Percentiles rank a stretch among this genome's conserved stretches.
Evolutionary conservation across 2,329 filamentous ascomycete genomes (phyloP).

Genomic region (Alternaria consortialis): DNA sequence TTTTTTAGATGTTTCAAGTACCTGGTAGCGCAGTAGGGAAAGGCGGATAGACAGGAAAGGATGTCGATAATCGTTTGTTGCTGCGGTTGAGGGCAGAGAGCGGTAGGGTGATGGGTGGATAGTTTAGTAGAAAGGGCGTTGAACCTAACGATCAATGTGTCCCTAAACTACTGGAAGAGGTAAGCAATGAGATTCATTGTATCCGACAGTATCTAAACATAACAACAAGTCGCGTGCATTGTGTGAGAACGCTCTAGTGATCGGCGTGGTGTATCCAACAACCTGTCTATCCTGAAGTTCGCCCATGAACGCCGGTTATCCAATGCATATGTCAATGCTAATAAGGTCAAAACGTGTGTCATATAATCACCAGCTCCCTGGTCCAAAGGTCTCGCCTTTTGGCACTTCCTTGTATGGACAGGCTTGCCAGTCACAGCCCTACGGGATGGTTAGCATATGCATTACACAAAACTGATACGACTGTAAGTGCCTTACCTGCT

Average conservation of each 20-base stretch:
- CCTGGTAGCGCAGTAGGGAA: no score
- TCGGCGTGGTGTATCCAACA: background rate
- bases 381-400: constrained; percentile 47
- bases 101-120: background rate
- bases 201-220: background rate
- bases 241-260: background rate
- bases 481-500: constrained; percentile 58
- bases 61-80: background rate
- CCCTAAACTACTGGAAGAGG: background rate
- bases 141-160: background rate
- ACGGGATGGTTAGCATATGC: constrained; percentile 14
- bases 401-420: constrained; percentile 73
- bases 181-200: background rate
- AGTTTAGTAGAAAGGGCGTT: background rate
- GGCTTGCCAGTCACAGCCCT: constrained; percentile 84
- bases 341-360: background rate
- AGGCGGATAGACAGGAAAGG: no score
- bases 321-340: background rate
- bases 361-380: constrained; percentile 35
- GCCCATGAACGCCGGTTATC: background rate
- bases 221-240: background rate
- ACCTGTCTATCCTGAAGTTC: background rate
- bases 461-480: background rate
- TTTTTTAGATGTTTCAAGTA: background rate
- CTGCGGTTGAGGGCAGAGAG: no score